Conservation (phyloP, 768 basidiomycete genomes). For the Udeniomyces megalosporus region DNA sequence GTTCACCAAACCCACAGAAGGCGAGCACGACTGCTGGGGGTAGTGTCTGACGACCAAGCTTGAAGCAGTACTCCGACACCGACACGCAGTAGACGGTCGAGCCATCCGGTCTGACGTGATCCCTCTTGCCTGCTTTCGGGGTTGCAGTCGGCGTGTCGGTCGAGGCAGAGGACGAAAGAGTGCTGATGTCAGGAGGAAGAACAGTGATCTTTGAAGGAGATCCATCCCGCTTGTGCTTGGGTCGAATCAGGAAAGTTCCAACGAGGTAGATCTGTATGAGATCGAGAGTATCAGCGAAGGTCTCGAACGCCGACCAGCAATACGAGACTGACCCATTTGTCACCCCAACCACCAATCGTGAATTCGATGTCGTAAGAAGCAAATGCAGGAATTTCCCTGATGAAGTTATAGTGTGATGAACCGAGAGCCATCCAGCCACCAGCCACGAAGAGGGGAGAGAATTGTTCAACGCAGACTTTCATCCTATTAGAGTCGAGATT, state of each 20-base stretch:
- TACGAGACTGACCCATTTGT: conserved; percentile 32
- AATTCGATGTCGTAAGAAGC: conserved; percentile 26
- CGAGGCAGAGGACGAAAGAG: neutral
- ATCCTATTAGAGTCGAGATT: neutral
- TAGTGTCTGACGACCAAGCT: conserved; percentile 10
- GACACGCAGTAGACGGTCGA: neutral
- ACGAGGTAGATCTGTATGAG: neutral
- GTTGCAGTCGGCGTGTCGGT: neutral
- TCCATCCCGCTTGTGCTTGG: neutral
- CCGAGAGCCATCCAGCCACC: conserved; percentile 22
- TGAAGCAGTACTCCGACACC: conserved; percentile 7
- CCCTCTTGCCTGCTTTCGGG: neutral
- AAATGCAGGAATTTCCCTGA: conserved; percentile 29
- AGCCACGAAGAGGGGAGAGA: conserved; percentile 17
- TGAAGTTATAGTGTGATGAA: too few species aligned
- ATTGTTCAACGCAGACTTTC: conserved; percentile 1
- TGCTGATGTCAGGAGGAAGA: neutral
- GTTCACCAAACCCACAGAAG: conserved; percentile 3
- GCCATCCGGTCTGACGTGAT: neutral
- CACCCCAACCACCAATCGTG: conserved; percentile 27
- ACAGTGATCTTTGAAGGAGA: neutral
- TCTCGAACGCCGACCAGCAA: conserved; percentile 1
- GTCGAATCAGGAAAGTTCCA: neutral
- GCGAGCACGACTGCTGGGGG: conserved; percentile 10
- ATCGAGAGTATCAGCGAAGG: neutral